Evolutionary conservation across 148 eudicot species (phyloP), one percentile per base, ranked within the genome.

Genomic region (Mesembryanthemum crystallinum): DNA sequence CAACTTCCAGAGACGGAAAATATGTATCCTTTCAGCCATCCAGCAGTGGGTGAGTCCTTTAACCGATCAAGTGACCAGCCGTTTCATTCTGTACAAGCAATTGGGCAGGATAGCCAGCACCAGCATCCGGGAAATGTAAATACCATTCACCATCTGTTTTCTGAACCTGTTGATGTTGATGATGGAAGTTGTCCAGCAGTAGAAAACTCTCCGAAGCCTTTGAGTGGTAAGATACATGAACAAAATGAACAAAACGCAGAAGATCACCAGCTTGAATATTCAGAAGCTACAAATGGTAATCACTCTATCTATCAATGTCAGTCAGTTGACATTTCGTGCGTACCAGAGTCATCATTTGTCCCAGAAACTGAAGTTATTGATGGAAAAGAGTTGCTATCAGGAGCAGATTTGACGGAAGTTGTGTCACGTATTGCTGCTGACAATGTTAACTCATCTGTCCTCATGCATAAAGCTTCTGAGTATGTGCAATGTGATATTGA

Each of bases 311-410:
- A 79, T 55, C 77, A 45, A 49, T 81, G 88, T 75, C 85, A 76
- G 60, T 92, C 96, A 57, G 52, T 75, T 58, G 87, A 88, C 61
- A 69, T 90, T 45, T 95, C 96, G 23, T 72, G 76, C 79, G 92
- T 88, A 59, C 98, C 97, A 25, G 98, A 95, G 84, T 92, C 91
- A 59, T 85, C 96, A 75, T 86, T 83, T 84, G 96, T 92, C 77
- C 91, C 96, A 21, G 98, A 95, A 85, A 92, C 98, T 37, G 84
- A 86, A 78, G 60, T 87, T 67, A 71, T 80, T 73, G 77, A 81
- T 77, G 91, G 82, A 76, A 75, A 73, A 62, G 85, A 83, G 51
- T 63, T 79, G 57, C 78, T 61, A 65, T 81, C 82, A 30, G 73
- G 76, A 73, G 77, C 85, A 33, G 83, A 85, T 69, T 33, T 42